These are phyloP conservation scores for Hypoxylon rickii DNA, from an alignment of 495 filamentous ascomycete species.

Conservation along the genomic window DNA sequence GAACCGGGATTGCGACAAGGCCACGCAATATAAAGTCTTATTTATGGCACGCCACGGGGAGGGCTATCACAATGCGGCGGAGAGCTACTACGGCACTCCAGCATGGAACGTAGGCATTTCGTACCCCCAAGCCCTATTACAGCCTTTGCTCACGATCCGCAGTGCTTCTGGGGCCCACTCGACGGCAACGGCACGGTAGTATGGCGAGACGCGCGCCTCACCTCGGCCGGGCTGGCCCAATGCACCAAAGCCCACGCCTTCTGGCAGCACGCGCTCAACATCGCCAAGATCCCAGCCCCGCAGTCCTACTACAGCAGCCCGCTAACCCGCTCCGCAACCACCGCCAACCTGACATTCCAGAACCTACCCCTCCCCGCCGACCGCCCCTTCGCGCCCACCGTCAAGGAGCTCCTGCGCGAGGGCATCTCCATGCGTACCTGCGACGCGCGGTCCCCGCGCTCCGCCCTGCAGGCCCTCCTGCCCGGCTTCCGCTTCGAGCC, in stretches of 20 bases:
- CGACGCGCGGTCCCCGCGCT: constrained; percentile 63
- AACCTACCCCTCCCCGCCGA: constrained; percentile 55
- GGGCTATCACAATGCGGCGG: constrained; percentile 69
- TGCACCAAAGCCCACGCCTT: constrained; percentile 67
- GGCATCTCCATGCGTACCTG: constrained; percentile 76
- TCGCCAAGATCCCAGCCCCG: constrained; percentile 66
- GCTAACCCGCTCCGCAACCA: constrained; percentile 64
- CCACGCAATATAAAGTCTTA: constrained; percentile 68
- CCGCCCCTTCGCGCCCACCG: constrained; percentile 60
- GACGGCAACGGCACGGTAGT: constrained; percentile 67
- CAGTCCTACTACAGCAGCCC: constrained; percentile 72
- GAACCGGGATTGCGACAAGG: constrained; percentile 52
- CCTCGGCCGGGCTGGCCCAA: constrained; percentile 61
- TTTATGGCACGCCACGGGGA: constrained; percentile 72
- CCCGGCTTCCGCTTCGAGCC: constrained; percentile 64
- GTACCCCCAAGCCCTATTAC: background rate
- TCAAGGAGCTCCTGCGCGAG: constrained; percentile 75
- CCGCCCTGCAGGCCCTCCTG: constrained; percentile 59
- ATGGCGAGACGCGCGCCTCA: constrained; percentile 74
- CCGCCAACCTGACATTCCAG: constrained; percentile 65
- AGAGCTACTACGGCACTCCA: constrained; percentile 67
- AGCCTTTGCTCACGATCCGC: background rate
- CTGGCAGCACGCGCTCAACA: constrained; percentile 61
- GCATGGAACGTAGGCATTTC: constrained; percentile 64
- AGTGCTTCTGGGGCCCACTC: constrained; percentile 75